Evolutionary conservation across 2,329 filamentous ascomycete species (phyloP), one percentile per base, ranked within the genome.

Genomic region (Talaromyces sp.): DNA sequence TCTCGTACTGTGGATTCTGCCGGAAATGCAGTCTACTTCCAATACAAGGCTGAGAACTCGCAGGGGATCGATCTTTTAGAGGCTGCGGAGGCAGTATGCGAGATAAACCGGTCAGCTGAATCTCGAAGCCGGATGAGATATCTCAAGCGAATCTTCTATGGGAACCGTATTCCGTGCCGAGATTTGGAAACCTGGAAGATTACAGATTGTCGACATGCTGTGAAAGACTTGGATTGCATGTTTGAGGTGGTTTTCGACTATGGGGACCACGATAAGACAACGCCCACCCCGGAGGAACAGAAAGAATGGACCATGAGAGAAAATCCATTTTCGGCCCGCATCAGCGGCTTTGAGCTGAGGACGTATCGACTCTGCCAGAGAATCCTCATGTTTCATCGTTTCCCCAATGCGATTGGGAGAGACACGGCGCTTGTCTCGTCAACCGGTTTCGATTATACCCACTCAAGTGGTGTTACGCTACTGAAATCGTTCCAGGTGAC

Each of bases 191-290:
- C 53, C 21, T 25, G 43, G 36, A 40, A 28, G n/a, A 28, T 46
- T 21, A 19, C n/a, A n/a, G n/a, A n/a, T n/a, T n/a, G n/a, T n/a
- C n/a, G 17, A 5, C 6, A 15, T 19, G 17, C 21, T 21, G n/a
- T 5, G 6, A n/a, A n/a, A n/a, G 5, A 22, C 7, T 33, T 33
- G 31, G 36, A 62, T 10, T 75, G 70, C 69, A 53, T 68, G 52
- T 75, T 73, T 53, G 61, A 70, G 39, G 48, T 71, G 2, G 67
- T 73, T 3, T 66, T 74, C 31, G 72, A 73, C 61, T 73, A 73
- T 45, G 72, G 71, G 8, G 70, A 74, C 17, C 70, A 74, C 50
- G 60, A 67, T 52, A 1, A 8, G 5, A 36, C 17, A 52, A 1
- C n/a, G 22, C 5, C 68, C 69, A 17, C 61, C 31, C 9, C 31